phyloP scores from a whole-genome alignment of 306 rosid genomes.

The Cucumis melo region DNA sequence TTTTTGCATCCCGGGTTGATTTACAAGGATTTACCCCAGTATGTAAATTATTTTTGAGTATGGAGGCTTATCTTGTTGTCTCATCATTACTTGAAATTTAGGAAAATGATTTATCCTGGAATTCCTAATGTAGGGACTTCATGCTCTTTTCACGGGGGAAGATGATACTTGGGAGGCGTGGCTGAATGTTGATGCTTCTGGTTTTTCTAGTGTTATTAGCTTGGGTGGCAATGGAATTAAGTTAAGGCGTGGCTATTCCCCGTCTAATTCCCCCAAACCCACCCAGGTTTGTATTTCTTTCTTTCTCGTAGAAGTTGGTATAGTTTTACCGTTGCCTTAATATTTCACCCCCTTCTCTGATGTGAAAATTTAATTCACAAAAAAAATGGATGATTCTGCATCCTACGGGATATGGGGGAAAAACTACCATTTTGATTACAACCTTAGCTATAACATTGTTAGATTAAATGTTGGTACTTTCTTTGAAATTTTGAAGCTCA shows the following conservation, averaged over 20 bases:
- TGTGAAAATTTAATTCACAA: neutral
- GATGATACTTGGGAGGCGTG: slow-evolving; percentile 97
- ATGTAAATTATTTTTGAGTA: slow-evolving; percentile 19
- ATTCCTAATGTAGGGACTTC: slow-evolving; percentile 56
- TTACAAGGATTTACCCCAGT: slow-evolving; percentile 81
- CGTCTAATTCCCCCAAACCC: slow-evolving; percentile 67
- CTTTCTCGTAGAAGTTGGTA: slow-evolving; percentile 1
- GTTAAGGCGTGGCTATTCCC: slow-evolving; percentile 88
- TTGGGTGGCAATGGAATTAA: slow-evolving; percentile 61
- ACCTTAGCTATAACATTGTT: neutral
- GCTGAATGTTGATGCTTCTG: slow-evolving; percentile 80
- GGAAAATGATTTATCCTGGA: slow-evolving; percentile 6
- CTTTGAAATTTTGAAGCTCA: neutral
- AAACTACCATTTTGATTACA: neutral
- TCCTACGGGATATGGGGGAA: neutral
- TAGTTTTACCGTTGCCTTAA: neutral
- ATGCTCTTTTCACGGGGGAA: slow-evolving; percentile 92
- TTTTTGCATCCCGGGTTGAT: slow-evolving; percentile 94
- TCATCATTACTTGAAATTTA: slow-evolving; percentile 1
- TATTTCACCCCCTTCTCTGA: neutral
- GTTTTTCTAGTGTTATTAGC: slow-evolving; percentile 55
- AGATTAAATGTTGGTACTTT: no score
- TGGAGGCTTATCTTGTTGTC: slow-evolving; percentile 2
- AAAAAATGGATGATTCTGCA: neutral
- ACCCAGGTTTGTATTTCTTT: slow-evolving; percentile 43